Percentiles rank a stretch among this genome's conserved stretches.
These are phyloP conservation scores for Fraxinus sp. DNA, from an alignment of 305 asterid genomes.

Conservation along the genomic window DNA sequence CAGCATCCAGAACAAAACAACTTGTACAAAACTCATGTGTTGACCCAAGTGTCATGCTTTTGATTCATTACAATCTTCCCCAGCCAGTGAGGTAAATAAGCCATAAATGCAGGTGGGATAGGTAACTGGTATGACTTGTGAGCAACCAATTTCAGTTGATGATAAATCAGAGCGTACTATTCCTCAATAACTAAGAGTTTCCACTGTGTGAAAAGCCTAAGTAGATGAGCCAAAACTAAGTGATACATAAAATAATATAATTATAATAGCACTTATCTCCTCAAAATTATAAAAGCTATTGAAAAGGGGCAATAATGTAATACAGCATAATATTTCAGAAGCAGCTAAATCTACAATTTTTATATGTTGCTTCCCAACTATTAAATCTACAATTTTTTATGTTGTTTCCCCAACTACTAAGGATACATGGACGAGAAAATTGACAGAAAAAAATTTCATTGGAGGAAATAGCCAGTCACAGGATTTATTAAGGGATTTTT, in stretches of 20 bases:
- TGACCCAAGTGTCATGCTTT: constrained; percentile 13
- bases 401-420: constrained; percentile 5
- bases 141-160: constrained; percentile 24
- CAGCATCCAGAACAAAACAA: not conserved
- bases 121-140: not conserved
- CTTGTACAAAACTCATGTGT: not conserved
- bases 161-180: constrained; percentile 2
- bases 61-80: constrained; percentile 1
- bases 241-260: not conserved
- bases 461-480: constrained; percentile 4
- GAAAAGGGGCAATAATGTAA: not conserved
- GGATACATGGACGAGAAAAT: constrained; percentile 12
- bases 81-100: not conserved
- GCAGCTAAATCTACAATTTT: not conserved
- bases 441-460: constrained; percentile 6
- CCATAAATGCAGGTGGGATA: constrained; percentile 4
- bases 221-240: constrained; percentile 6
- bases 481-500: not conserved
- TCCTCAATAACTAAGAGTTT: not conserved
- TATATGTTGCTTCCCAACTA: not conserved
- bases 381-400: no score
- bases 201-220: constrained; percentile 11
- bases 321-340: not conserved
- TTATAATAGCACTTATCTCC: constrained; percentile 15
- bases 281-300: not conserved